These are phyloP conservation scores for Arbutus unedo DNA, from an alignment of 148 eudicot species.

Conservation along the genomic window DNA sequence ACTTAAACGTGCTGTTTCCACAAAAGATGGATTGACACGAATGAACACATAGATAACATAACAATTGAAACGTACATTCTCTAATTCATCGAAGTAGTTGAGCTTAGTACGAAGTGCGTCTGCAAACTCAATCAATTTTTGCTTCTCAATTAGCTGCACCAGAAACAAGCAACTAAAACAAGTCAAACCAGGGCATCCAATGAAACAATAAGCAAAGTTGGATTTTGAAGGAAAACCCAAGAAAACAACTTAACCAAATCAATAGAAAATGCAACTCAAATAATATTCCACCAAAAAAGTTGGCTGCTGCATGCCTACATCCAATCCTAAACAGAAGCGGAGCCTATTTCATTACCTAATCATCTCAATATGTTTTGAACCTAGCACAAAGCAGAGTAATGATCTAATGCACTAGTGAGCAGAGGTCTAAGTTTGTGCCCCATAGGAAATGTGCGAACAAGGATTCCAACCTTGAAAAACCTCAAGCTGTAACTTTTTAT, in stretches of 20 bases:
- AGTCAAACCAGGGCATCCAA: conserved; percentile 9
- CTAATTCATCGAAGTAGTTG: conserved; percentile 93
- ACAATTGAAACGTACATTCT: conserved; percentile 67
- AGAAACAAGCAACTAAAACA: conserved; percentile 12
- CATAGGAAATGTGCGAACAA: background rate
- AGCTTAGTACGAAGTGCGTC: conserved; percentile 94
- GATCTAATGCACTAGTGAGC: background rate
- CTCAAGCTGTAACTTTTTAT: background rate
- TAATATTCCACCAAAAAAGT: background rate
- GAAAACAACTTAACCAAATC: conserved; percentile 16
- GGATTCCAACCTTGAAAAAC: background rate
- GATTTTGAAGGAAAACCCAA: background rate
- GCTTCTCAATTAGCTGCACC: conserved; percentile 86
- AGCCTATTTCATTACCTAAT: conserved; percentile 1
- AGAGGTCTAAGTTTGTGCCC: conserved; percentile 1
- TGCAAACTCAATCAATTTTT: conserved; percentile 86
- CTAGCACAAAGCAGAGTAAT: background rate
- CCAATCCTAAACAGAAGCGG: background rate
- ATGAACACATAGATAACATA: background rate
- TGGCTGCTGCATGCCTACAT: background rate
- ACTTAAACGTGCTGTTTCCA: background rate
- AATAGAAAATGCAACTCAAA: background rate
- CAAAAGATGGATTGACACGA: background rate
- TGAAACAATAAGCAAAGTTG: background rate
- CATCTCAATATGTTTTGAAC: background rate